Evolutionary conservation across 768 basidiomycete species (phyloP).

Genomic region (Mycena crocata): DNA sequence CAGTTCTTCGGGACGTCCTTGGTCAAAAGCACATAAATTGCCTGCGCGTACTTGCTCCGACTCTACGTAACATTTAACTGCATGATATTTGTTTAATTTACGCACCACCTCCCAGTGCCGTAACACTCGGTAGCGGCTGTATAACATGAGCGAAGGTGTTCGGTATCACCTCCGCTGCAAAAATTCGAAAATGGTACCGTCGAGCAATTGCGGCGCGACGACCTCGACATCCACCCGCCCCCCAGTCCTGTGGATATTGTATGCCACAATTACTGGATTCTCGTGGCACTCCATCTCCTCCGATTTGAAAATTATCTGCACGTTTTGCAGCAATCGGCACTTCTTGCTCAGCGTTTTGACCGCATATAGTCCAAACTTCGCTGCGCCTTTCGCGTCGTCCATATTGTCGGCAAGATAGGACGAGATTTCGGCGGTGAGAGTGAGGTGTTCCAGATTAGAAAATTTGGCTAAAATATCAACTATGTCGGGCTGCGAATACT

Average conservation of each 20-base stretch:
- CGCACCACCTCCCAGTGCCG: too few species aligned
- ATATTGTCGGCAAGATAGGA: neutral
- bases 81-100: too few species aligned
- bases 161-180: neutral
- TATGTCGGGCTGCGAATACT: neutral
- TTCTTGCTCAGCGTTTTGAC: neutral
- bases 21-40: too few species aligned
- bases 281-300: neutral
- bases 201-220: neutral
- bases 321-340: neutral
- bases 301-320: neutral
- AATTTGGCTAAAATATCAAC: neutral
- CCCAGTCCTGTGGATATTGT: neutral
- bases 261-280: neutral
- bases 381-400: neutral
- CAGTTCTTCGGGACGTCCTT: too few species aligned
- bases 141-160: neutral
- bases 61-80: too few species aligned
- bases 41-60: too few species aligned
- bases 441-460: neutral
- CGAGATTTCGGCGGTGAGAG: neutral
- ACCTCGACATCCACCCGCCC: neutral
- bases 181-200: neutral
- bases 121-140: too few species aligned
- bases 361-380: neutral